Conservation (phyloP, 75 land plant species). For the Cunninghamia lanceolata region DNA sequence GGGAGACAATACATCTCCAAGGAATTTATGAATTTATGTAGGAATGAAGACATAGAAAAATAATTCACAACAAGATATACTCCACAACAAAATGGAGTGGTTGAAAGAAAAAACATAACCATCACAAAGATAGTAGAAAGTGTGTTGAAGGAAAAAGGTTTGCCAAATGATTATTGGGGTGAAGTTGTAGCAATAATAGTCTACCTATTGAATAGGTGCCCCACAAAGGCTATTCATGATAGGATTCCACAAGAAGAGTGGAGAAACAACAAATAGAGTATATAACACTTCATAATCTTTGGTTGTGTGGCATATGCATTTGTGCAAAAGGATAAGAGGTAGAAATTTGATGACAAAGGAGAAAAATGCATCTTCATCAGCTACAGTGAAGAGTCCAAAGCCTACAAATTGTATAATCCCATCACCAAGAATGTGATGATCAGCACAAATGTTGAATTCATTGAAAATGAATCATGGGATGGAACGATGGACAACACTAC, state of each 20-base stretch:
- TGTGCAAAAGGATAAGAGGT: too few species aligned
- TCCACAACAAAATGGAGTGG: neutral
- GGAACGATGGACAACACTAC: too few species aligned
- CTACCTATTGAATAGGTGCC: neutral
- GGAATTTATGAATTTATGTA: neutral
- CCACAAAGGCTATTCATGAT: neutral
- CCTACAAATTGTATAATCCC: neutral
- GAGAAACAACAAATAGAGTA: neutral
- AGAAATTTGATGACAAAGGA: neutral
- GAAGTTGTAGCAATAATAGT: neutral
- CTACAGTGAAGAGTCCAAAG: neutral
- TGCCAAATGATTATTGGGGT: neutral
- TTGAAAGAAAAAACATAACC: neutral
- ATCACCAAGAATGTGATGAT: neutral
- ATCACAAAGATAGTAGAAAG: neutral
- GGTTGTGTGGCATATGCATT: neutral
- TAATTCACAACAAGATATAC: neutral
- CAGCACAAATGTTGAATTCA: neutral
- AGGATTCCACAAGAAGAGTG: neutral
- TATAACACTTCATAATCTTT: neutral
- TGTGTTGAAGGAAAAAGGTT: too few species aligned
- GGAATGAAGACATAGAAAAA: neutral
- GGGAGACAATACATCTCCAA: neutral
- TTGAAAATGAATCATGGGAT: too few species aligned
- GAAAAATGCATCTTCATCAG: neutral